Base-by-base conservation (phyloP, 1,284 basidiomycete genomes). In the Wolfiporia cocos region DNA sequence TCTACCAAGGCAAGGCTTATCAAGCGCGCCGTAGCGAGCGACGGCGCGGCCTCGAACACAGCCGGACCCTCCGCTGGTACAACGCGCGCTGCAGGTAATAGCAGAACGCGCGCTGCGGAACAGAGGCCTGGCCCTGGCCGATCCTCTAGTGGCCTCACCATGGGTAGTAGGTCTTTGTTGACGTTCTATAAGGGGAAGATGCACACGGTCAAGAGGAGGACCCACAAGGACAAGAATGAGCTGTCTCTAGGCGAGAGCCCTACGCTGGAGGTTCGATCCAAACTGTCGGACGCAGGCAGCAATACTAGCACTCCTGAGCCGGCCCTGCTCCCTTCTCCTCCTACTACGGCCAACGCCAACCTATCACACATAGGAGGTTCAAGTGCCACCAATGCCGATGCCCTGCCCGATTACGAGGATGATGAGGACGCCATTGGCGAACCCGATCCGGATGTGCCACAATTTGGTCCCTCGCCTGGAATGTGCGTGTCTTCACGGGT, bases 361-460 rank as follows among this genome's bases (percentile, higher is more conserved):
- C n/a, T n/a, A n/a, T n/a, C n/a, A n/a, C n/a, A n/a, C n/a, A n/a
- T n/a, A n/a, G n/a, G n/a, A n/a, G n/a, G n/a, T n/a, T n/a, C n/a
- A n/a, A n/a, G n/a, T n/a, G n/a, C n/a, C n/a, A 44, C 58, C 20
- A 66, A 62, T 30, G 62, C 51, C 2, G 65, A 66, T 20, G 54
- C 49, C 2, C 66, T 81, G 20, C 64, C 71, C 7, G 77, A 79
- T 50, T 83, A 74, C 48, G 76, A 81, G 44, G 78, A 82, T 6
- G 69, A 65, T 30, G 43, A 48, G 5, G 69, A 65, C 33, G 47
- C 49, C 15, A 41, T 50, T 23, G 55, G 46, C 10, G 55, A 47
- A 34, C 46, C 30, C 31, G 49, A 52, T 45, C 31, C 43, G 26
- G 35, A 36, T 26, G 42, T 28, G 43, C 39, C 12, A 14, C 22